Percentiles rank a stretch among this genome's conserved stretches.
Conservation (phyloP, 2,329 filamentous ascomycete genomes). For the Bipolaris sorokiniana region DNA sequence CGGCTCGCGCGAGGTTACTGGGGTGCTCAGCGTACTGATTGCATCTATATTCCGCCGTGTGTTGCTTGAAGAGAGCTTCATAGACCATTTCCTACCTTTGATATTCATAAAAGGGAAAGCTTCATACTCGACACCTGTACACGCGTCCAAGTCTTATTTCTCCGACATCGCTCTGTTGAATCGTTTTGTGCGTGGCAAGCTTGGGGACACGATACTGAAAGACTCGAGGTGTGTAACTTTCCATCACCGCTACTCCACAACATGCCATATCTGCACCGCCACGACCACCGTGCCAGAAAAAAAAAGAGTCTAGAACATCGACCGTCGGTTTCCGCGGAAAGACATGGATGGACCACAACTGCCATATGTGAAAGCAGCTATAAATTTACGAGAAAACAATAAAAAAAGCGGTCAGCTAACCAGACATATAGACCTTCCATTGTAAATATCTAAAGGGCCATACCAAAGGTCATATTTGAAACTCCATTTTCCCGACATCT, state of each 20-base stretch:
- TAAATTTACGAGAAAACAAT: neutral
- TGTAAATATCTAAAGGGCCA: neutral
- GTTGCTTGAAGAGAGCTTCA: neutral
- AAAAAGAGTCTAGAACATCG: neutral
- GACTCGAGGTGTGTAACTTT: neutral
- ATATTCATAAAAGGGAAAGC: neutral
- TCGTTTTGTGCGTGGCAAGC: neutral
- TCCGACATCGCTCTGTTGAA: neutral
- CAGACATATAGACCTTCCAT: conserved; percentile 4
- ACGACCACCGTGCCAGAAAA: neutral
- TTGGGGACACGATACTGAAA: neutral
- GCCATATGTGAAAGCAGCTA: neutral
- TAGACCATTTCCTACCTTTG: neutral
- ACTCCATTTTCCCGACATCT: neutral
- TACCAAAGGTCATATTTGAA: neutral
- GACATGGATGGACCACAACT: neutral
- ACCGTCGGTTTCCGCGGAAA: neutral
- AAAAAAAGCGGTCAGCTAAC: conserved; percentile 15
- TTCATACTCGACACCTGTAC: neutral
- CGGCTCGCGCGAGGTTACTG: neutral
- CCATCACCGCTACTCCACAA: neutral
- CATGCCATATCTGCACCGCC: neutral
- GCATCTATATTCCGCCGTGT: neutral
- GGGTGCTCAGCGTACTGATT: neutral
- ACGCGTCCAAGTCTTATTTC: neutral